Base-by-base conservation (phyloP, 768 basidiomycete genomes). In the Suillus lakei region DNA sequence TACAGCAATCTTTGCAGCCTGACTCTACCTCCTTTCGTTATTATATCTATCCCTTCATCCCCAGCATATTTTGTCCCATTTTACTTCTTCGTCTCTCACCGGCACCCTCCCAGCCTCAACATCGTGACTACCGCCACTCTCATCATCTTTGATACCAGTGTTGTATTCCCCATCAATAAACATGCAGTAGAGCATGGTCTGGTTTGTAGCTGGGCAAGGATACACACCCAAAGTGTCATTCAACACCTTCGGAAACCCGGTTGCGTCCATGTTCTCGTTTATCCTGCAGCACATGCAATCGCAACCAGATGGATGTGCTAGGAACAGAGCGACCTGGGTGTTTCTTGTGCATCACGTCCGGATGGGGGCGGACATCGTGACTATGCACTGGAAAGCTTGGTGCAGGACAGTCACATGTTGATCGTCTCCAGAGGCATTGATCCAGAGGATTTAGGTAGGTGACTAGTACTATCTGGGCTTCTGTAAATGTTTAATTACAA, bases 321-420 rank as follows among this genome's bases (percentile, higher is more conserved):
- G 93, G 38, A 88, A 84, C 3, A 83, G 90, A 34, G 86, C 87
- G 61, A 96, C 95, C 1, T 84, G 96, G 0, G 93, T 93, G 1
- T 98, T 94, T 77, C 83, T 98, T 0, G 95, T 65, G 96, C 96
- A 0, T 85, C 93, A 1, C 93, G 92, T 51, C 82, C 90, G 0
- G 95, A 98, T 71, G 95, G n/a, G n/a, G n/a, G n/a, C n/a, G n/a
- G n/a, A n/a, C n/a, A 97, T 0, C 80, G 98, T 8, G 94, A 97
- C 64, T 98, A 96, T 96, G 83, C 88, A 21, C 83, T 98, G 38
- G 91, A 94, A 70, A 84, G 85, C 41, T 83, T 99, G 12, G 88
- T 91, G 8, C 91, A 93, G 76, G 91, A 93, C 63, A 93, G 93
- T 1, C n/a, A n/a, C n/a, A n/a, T n/a, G n/a, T n/a, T n/a, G n/a